Evolutionary conservation across 2,329 filamentous ascomycete species (phyloP).

Genomic region (Xylariaceae sp.): DNA sequence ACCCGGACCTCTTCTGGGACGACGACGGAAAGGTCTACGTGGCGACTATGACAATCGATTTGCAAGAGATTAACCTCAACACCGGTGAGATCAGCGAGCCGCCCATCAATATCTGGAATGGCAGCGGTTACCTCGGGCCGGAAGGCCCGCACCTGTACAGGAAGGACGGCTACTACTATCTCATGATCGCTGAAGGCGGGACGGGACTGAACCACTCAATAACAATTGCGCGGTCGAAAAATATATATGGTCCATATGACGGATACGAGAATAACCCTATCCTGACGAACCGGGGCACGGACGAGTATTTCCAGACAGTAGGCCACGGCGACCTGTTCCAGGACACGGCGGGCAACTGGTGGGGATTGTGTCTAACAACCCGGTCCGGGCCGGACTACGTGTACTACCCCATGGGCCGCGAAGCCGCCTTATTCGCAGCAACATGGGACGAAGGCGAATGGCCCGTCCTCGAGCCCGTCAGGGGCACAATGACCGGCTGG

Average conservation of each 20-base stretch:
- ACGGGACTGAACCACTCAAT: conserved; percentile 41
- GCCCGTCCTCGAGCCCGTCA: conserved; percentile 42
- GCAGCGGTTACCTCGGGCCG: conserved; percentile 40
- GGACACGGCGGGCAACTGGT: conserved; percentile 46
- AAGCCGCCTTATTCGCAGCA: conserved; percentile 42
- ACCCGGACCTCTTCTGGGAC: conserved; percentile 43
- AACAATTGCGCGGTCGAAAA: conserved; percentile 40
- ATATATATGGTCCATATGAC: conserved; percentile 43
- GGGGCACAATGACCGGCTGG: conserved; percentile 43
- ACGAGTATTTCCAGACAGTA: conserved; percentile 41
- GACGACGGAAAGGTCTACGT: conserved; percentile 38
- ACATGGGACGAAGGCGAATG: conserved; percentile 48
- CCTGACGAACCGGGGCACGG: conserved; percentile 39
- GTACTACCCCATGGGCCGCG: conserved; percentile 51
- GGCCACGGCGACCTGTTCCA: conserved; percentile 46
- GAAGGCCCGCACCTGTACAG: conserved; percentile 46
- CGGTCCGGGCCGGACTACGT: conserved; percentile 40
- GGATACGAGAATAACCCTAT: conserved; percentile 42
- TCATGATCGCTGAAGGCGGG: conserved; percentile 49
- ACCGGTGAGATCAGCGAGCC: conserved; percentile 34
- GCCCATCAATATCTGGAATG: conserved; percentile 40
- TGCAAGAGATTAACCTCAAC: conserved; percentile 34
- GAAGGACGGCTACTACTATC: conserved; percentile 44
- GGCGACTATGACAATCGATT: conserved; percentile 30
- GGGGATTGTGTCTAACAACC: conserved; percentile 46